Base-by-base conservation (phyloP, 1,284 basidiomycete genomes). In the Pseudozyma flocculosa region DNA sequence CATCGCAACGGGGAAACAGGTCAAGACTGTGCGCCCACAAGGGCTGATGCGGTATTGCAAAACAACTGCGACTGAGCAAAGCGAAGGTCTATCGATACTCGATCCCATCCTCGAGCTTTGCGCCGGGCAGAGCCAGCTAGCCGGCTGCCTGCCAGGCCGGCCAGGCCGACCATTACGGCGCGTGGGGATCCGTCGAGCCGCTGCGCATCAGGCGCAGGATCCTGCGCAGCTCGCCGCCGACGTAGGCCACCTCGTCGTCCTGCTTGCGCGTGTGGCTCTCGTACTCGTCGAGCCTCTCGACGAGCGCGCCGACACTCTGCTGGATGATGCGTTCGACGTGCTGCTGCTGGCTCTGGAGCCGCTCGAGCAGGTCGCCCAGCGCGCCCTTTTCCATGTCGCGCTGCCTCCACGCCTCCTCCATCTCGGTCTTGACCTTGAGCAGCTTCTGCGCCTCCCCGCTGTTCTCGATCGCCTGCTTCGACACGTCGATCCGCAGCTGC, bases 401-500 rank as follows among this genome's bases (percentile, higher is more conserved):
- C 26, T 8, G 9, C 29, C 29, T 48, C 24, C 37, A 32, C n/a
- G 24, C 46, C 14, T 21, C 15, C 18, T 21, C 39, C 39, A 40
- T 40, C 39, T 40, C 39, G 13, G 54, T 45, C 13, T 68, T 67
- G 34, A 64, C 54, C 2, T 23, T 18, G 4, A 49, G 18, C 8
- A 64, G 44, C 21, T 48, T 52, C 4, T 57, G 10, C 32, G 57
- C 63, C 26, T 61, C 50, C 13, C 43, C 43, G 0, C 22, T 19
- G 14, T 69, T 38, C 18, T 57, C 51, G 7, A 34, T 13, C 32
- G 32, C 32, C 15, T 17, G 24, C 19, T 48, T 23, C 45, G 38
- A 9, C 15, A 14, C 32, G 10, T 21, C 26, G 26, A 15, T 30
- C 26, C 48, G 48, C 19, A 72, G 29, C 17, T 34, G 40, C 26